Percentiles rank a stretch among this genome's conserved stretches.
phyloP scores from a whole-genome alignment of 2,329 filamentous ascomycete species.

The Coniochaeta sp. region DNA sequence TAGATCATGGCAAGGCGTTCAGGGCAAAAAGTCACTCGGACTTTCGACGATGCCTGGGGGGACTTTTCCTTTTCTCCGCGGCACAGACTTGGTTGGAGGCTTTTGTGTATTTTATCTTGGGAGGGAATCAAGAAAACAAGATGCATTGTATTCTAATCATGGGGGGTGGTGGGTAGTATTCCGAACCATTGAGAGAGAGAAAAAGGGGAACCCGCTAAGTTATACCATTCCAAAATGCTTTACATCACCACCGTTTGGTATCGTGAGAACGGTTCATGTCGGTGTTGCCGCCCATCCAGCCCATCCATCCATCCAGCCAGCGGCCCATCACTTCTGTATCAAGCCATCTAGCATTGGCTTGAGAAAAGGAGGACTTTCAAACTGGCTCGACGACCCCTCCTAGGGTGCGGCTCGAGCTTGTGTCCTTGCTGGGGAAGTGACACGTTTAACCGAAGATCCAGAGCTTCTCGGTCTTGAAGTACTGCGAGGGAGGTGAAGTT shows the following conservation, averaged over 20 bases:
- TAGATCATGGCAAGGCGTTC: too few species aligned
- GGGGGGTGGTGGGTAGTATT: not conserved
- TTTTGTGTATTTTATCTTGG: too few species aligned
- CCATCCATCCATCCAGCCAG: too few species aligned
- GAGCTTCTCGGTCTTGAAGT: constrained; percentile 49
- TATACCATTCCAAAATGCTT: not conserved
- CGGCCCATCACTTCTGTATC: not conserved
- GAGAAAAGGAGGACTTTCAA: not conserved
- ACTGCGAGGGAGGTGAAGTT: constrained; percentile 26
- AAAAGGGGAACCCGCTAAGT: not conserved
- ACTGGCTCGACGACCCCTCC: not conserved
- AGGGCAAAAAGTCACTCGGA: too few species aligned
- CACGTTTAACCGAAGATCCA: constrained; percentile 47
- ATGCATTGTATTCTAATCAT: constrained; percentile 4
- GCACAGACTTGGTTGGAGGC: too few species aligned
- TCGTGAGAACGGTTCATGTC: too few species aligned
- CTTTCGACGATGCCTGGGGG: too few species aligned
- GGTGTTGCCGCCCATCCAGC: not conserved
- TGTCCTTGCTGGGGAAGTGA: not conserved
- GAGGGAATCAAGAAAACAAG: not conserved
- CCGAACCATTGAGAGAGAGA: not conserved
- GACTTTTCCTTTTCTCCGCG: too few species aligned
- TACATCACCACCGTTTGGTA: not conserved
- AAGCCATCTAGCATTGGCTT: not conserved
- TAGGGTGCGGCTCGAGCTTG: not conserved